Conservation (phyloP, 2,329 filamentous ascomycete genomes). For the Penicillium thymicola region DNA sequence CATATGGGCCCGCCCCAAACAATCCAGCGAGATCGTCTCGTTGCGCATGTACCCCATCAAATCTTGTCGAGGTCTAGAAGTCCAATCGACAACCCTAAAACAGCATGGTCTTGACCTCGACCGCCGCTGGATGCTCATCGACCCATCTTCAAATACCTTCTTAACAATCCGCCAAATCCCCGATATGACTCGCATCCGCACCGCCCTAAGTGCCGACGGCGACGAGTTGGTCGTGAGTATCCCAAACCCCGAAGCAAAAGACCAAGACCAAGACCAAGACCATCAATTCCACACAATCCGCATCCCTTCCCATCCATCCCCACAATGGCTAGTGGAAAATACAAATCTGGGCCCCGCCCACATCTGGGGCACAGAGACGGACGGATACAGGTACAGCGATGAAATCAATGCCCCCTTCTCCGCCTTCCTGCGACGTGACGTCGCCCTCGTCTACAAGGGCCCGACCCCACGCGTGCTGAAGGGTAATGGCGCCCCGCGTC, state of each 20-base stretch:
- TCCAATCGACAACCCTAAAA: constrained; percentile 51
- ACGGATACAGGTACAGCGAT: constrained; percentile 54
- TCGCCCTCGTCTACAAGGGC: constrained; percentile 61
- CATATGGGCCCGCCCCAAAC: constrained; percentile 14
- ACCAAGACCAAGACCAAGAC: background rate
- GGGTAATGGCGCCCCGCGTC: constrained; percentile 54
- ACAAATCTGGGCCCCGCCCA: constrained; percentile 50
- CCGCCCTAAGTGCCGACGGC: constrained; percentile 46
- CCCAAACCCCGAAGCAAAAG: constrained; percentile 36
- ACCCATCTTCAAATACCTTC: constrained; percentile 53
- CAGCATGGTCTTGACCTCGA: constrained; percentile 60
- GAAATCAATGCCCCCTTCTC: constrained; percentile 54
- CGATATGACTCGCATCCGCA: constrained; percentile 62
- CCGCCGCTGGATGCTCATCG: constrained; percentile 65
- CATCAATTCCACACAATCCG: constrained; percentile 34
- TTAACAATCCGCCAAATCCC: constrained; percentile 61
- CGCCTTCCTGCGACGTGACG: constrained; percentile 54
- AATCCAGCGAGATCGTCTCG: constrained; percentile 31
- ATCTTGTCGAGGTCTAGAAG: constrained; percentile 60
- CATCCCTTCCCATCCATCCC: constrained; percentile 55
- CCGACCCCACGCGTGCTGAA: constrained; percentile 54
- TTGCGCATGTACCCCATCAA: constrained; percentile 64
- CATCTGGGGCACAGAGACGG: constrained; percentile 60
- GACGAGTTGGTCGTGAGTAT: constrained; percentile 48
- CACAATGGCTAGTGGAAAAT: constrained; percentile 53